Evolutionary conservation across 345 rosid species (phyloP).

Genomic region (Bruguiera gymnorhiza): DNA sequence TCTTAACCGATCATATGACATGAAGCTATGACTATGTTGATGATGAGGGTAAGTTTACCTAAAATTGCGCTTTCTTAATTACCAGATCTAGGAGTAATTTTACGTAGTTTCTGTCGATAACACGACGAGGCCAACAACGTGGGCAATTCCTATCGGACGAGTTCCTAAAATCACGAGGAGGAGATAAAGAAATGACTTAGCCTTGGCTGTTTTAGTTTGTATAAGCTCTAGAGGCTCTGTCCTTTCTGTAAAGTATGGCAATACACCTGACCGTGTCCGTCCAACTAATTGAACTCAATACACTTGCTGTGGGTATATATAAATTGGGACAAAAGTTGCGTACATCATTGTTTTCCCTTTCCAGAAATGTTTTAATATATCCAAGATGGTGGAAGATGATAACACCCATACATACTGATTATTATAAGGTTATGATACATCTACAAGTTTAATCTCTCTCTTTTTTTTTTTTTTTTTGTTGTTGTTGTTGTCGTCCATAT

Average conservation of each 20-base stretch:
- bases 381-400: too few species aligned
- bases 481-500: too few species aligned
- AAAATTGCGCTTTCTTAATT: too few species aligned
- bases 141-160: constrained; percentile 1
- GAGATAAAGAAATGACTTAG: constrained; percentile 23
- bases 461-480: too few species aligned
- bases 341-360: neutral
- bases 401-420: too few species aligned
- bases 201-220: constrained; percentile 17
- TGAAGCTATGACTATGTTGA: too few species aligned
- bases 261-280: constrained; percentile 17
- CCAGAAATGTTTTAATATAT: neutral
- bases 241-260: neutral
- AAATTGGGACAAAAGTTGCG: neutral
- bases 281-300: constrained; percentile 31
- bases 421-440: too few species aligned
- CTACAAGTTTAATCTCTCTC: too few species aligned
- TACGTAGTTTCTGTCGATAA: too few species aligned
- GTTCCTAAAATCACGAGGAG: constrained; percentile 14
- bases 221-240: constrained; percentile 10
- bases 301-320: constrained; percentile 1
- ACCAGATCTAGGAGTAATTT: too few species aligned
- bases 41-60: too few species aligned
- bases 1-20: too few species aligned
- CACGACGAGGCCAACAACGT: neutral